These are phyloP conservation scores for Aegilops sharonensis DNA, from an alignment of 176 grass and related monocot genomes.

Conservation along the genomic window DNA sequence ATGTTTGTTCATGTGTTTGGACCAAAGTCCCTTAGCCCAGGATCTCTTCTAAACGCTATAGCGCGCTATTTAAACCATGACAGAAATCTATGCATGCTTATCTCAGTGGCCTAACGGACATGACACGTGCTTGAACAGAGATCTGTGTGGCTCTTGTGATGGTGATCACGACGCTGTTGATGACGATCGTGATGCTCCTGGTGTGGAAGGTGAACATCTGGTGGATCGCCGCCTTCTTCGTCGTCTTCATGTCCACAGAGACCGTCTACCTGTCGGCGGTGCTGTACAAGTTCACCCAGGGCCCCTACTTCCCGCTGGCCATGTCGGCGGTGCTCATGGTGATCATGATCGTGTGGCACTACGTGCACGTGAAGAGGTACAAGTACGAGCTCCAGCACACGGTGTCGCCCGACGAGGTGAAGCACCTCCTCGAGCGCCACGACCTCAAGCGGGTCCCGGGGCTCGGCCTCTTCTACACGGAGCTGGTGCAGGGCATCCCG, in stretches of 20 bases:
- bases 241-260: conserved; percentile 56
- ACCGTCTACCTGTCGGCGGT: conserved; percentile 58
- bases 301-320: conserved; percentile 52
- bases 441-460: conserved; percentile 56
- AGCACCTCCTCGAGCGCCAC: neutral
- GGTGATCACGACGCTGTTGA: conserved; percentile 50
- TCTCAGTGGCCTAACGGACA: neutral
- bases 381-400: conserved; percentile 51
- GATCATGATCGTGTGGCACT: conserved; percentile 75
- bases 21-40: too few species aligned
- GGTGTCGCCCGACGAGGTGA: conserved; percentile 30
- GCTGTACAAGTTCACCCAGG: conserved; percentile 56
- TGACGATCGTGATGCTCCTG: conserved; percentile 64
- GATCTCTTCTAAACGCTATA: too few species aligned
- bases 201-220: conserved; percentile 57
- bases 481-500: conserved; percentile 75
- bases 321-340: conserved; percentile 50
- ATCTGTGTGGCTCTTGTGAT: conserved; percentile 69
- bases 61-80: too few species aligned
- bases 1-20: too few species aligned
- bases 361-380: conserved; percentile 66
- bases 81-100: too few species aligned
- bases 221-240: conserved; percentile 53
- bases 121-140: conserved; percentile 25
- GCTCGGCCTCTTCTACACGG: conserved; percentile 66